Evolutionary conservation across 164 flowering plant genomes (phyloP), one percentile per base, ranked within the genome.

Genomic region (Kalanchoe fedtschenkoi): DNA sequence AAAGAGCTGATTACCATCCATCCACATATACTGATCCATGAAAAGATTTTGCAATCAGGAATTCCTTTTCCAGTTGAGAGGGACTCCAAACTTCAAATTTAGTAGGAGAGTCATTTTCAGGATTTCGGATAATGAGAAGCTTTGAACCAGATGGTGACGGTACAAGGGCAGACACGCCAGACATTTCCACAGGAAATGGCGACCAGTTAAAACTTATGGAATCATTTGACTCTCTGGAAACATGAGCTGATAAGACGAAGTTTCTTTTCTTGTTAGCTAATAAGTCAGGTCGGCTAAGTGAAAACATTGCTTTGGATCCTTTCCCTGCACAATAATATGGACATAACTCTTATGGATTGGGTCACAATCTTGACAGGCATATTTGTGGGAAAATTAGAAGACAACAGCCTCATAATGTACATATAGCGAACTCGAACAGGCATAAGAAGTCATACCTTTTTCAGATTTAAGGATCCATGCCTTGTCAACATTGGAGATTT

Each of bases 81-180:
- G 76, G 67, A 33, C 76, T 70, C 99, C 99, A 91, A 29, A 95
- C 83, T 75, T 95, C 97, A 74, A 95, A 76, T 56, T 75, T 77
- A 13, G 79, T 78, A 16, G 96, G 87, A 47, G 95, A 84, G 17
- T 83, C 96, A 74, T 76, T 83, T 73, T 87, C 96, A 47, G 81
- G 70, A 72, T 91, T 90, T 42, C 88, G 76, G 64, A 95, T 63
- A 15, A 83, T 75, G 34, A 88, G 83, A 72, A 95, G 79, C 84
- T 87, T 91, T 35, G 76, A 78, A 46, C 96, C 97, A 53, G 97
- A 87, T 24, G 97, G 96, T 37, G 99, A 88, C 29, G 99, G 97
- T 54, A 89, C 83, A 61, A 84, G 67, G 51, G 75, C 47, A 34
- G 97, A 84, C 33, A 77, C 91, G 47, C 92, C 92, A 0, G 80